Conservation (phyloP, 2,329 filamentous ascomycete species). For the Ophiosphaerella narmari region DNA sequence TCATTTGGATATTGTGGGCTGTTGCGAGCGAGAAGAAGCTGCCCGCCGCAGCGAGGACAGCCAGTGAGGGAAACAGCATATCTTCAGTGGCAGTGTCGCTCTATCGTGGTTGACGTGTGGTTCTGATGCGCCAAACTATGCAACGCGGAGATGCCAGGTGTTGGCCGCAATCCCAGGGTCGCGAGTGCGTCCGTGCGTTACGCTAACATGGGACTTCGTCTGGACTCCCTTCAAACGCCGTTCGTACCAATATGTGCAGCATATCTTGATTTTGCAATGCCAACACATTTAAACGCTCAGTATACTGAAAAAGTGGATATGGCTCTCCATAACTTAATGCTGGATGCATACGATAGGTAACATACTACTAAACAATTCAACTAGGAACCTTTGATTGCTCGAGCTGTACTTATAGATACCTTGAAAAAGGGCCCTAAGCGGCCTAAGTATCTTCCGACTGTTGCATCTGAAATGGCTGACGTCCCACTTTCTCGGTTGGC, state of each 20-base stretch:
- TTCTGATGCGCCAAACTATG: conserved; percentile 1
- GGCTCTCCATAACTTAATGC: no score
- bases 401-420: no score
- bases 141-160: conserved; percentile 36
- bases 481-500: no score
- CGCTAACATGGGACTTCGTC: conserved; percentile 4
- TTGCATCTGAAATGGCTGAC: no score
- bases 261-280: neutral
- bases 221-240: neutral
- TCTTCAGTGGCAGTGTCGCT: conserved; percentile 17
- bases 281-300: no score
- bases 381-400: no score
- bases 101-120: conserved; percentile 14
- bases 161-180: conserved; percentile 31
- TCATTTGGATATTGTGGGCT: conserved; percentile 95
- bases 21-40: conserved; percentile 66
- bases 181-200: conserved; percentile 11
- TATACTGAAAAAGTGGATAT: no score
- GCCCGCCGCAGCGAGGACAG: conserved; percentile 52
- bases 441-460: no score
- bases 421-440: no score
- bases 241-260: neutral
- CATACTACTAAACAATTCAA: no score
- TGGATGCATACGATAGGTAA: no score
- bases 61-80: conserved; percentile 45